Percentiles rank a stretch among this genome's conserved stretches.
These are phyloP conservation scores for Trichophyton simii DNA, from an alignment of 2,329 filamentous ascomycete genomes.

Conservation along the genomic window DNA sequence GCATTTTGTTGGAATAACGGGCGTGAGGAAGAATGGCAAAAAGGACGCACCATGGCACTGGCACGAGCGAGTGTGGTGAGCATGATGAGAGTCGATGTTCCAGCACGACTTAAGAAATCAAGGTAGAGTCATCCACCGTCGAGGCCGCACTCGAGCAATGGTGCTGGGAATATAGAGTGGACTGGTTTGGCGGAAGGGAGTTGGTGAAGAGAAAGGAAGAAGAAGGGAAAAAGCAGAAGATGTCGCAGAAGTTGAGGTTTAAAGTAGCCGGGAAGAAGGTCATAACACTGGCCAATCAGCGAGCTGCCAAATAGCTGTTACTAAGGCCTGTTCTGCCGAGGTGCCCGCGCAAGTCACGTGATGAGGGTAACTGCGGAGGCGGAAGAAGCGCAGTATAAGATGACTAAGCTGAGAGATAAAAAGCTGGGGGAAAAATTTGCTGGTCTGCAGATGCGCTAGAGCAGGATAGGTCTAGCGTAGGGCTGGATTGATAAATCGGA, in stretches of 20 bases:
- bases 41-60: slow-evolving; percentile 35
- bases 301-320: not conserved
- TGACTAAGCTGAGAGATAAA: slow-evolving; percentile 3
- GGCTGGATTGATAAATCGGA: not conserved
- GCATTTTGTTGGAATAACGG: slow-evolving; percentile 6
- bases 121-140: slow-evolving; percentile 25
- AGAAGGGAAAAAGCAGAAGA: slow-evolving; percentile 8
- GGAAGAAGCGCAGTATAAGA: not conserved
- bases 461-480: not conserved
- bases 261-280: not conserved
- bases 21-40: not conserved
- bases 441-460: slow-evolving; percentile 13
- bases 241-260: slow-evolving; percentile 8
- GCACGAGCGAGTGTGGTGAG: slow-evolving; percentile 37
- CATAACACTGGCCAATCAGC: not conserved
- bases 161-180: slow-evolving; percentile 15
- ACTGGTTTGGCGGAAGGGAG: slow-evolving; percentile 26
- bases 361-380: not conserved
- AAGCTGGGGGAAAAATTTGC: slow-evolving; percentile 9
- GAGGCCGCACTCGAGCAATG: slow-evolving; percentile 24
- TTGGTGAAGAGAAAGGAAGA: slow-evolving; percentile 14
- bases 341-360: not conserved
- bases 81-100: slow-evolving; percentile 31
- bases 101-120: slow-evolving; percentile 18
- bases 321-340: not conserved